These are phyloP conservation scores for Aegilops umbellulata DNA, from an alignment of 176 grass and related monocot genomes.

Conservation along the genomic window DNA sequence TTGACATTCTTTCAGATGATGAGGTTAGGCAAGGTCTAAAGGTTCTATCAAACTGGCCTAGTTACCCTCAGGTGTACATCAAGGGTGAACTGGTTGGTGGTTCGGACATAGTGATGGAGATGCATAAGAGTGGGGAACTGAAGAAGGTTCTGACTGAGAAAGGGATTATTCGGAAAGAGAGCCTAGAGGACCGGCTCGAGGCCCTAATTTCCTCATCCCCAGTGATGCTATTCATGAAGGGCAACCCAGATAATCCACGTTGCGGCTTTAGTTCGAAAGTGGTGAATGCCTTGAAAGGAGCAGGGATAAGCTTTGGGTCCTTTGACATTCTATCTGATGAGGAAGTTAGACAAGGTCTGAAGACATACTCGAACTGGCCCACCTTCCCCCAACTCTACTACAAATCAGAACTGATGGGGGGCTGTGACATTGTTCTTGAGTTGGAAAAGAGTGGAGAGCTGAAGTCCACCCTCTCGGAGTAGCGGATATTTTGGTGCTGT, in stretches of 20 bases:
- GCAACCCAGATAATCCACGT: constrained; percentile 71
- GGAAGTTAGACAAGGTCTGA: constrained; percentile 83
- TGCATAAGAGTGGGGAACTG: constrained; percentile 93
- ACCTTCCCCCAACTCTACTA: constrained; percentile 97
- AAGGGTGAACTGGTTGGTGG: constrained; percentile 91
- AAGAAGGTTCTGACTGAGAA: constrained; percentile 77
- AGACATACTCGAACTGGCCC: constrained; percentile 92
- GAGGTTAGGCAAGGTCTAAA: constrained; percentile 83
- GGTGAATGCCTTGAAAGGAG: constrained; percentile 70
- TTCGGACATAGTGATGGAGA: constrained; percentile 86
- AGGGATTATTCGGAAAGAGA: constrained; percentile 42
- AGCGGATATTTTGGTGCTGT: neutral
- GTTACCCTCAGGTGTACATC: constrained; percentile 95
- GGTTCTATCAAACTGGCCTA: constrained; percentile 84
- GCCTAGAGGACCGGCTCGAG: constrained; percentile 57
- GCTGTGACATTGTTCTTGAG: constrained; percentile 92
- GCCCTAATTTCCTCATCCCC: constrained; percentile 47
- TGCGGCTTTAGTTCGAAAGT: constrained; percentile 94
- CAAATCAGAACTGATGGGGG: constrained; percentile 89
- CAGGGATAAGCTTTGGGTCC: constrained; percentile 68
- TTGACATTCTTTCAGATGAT: constrained; percentile 86
- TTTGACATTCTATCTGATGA: constrained; percentile 90
- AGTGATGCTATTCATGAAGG: constrained; percentile 98
- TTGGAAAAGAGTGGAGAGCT: constrained; percentile 70
- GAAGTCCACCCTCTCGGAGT: constrained; percentile 65